Conservation (phyloP, 352 stramenopile species). For the Pythium biforme region DNA sequence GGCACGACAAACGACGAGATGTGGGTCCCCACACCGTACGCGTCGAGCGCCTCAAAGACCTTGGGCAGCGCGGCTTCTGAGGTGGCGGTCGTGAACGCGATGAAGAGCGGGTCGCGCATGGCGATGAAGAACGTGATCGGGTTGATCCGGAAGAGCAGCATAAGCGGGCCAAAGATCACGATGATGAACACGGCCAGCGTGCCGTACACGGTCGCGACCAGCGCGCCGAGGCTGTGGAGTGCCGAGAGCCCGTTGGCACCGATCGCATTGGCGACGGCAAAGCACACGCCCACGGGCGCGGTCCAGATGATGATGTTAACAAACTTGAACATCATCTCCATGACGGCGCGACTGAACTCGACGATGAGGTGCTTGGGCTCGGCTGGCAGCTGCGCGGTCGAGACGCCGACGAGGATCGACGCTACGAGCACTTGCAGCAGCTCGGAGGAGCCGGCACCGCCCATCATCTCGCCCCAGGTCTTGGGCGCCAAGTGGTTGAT, state of each 20-base stretch:
- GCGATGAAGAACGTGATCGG: conserved; percentile 39
- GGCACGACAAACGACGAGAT: conserved; percentile 58
- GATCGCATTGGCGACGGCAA: conserved; percentile 51
- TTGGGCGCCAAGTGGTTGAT: conserved; percentile 17
- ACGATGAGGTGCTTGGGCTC: conserved; percentile 26
- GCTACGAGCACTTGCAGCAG: conserved; percentile 57
- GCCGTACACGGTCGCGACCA: conserved; percentile 47
- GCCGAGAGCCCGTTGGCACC: conserved; percentile 48
- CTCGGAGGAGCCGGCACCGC: conserved; percentile 41
- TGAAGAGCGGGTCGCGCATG: conserved; percentile 53
- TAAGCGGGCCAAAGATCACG: conserved; percentile 44
- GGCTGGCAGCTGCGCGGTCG: conserved; percentile 34
- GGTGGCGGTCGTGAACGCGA: conserved; percentile 45
- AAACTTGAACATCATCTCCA: conserved; percentile 77
- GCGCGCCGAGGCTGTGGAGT: conserved; percentile 34
- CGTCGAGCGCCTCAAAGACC: conserved; percentile 50
- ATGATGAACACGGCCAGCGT: conserved; percentile 51
- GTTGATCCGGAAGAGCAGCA: conserved; percentile 50
- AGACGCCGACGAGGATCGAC: conserved; percentile 42
- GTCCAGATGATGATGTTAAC: conserved; percentile 72
- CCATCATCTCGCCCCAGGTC: conserved; percentile 18
- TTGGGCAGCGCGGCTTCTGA: conserved; percentile 38
- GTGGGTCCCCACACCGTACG: conserved; percentile 49
- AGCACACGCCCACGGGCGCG: conserved; percentile 56
- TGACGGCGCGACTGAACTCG: conserved; percentile 37